Percentiles rank a stretch among this genome's conserved stretches.
These are phyloP conservation scores for Debaryomyces sp. DNA, from an alignment of 1,139 yeast genomes.

Conservation along the genomic window DNA sequence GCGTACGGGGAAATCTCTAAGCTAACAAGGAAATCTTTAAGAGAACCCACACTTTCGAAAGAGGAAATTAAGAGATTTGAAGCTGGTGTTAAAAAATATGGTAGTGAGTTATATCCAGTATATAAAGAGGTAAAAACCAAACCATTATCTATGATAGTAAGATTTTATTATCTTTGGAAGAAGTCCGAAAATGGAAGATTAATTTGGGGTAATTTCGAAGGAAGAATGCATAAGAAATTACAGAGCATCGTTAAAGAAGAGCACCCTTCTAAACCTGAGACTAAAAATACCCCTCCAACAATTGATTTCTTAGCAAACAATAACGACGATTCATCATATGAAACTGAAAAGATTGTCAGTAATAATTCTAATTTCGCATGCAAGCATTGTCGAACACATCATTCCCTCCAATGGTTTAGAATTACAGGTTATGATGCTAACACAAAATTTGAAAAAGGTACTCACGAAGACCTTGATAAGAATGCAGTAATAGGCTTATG, in stretches of 20 bases:
- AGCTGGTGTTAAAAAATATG: slow-evolving; percentile 70
- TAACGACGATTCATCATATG: slow-evolving; percentile 74
- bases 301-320: slow-evolving; percentile 55
- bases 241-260: slow-evolving; percentile 40
- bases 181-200: slow-evolving; percentile 73
- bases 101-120: slow-evolving; percentile 81
- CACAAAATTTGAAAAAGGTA: slow-evolving; percentile 21
- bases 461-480: slow-evolving; percentile 21
- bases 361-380: slow-evolving; percentile 51
- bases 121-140: slow-evolving; percentile 69
- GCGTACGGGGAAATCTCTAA: slow-evolving; percentile 44
- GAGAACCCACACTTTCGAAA: slow-evolving; percentile 72
- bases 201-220: slow-evolving; percentile 85
- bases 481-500: slow-evolving; percentile 62
- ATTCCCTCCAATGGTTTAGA: slow-evolving; percentile 67
- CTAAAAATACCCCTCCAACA: slow-evolving; percentile 14
- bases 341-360: slow-evolving; percentile 45
- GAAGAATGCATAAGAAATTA: slow-evolving; percentile 60
- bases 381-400: slow-evolving; percentile 61
- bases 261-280: slow-evolving; percentile 19
- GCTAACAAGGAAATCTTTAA: slow-evolving; percentile 59
- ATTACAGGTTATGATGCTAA: slow-evolving; percentile 63
- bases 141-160: slow-evolving; percentile 72
- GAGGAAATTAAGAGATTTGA: slow-evolving; percentile 74
- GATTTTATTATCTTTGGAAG: slow-evolving; percentile 90